These are phyloP conservation scores for Penicillium aurantiogriseum DNA, from an alignment of 2,329 filamentous ascomycete species.

Conservation along the genomic window DNA sequence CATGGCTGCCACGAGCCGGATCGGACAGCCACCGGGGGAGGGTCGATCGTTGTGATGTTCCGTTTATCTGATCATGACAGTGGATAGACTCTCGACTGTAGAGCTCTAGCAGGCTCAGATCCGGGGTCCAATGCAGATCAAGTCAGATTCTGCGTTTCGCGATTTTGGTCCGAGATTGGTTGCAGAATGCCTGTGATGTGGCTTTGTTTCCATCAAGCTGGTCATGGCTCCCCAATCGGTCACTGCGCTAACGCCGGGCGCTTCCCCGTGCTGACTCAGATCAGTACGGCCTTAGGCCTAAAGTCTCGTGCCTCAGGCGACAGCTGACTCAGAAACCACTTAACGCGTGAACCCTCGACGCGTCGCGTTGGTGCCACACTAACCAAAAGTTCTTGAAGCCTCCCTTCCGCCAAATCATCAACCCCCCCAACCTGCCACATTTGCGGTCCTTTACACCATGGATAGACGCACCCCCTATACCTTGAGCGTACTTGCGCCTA, in stretches of 20 bases:
- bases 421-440: constrained; percentile 19
- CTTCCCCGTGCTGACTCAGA: constrained; percentile 14
- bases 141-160: constrained; percentile 1
- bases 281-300: neutral
- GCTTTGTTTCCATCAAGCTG: constrained; percentile 20
- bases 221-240: constrained; percentile 31
- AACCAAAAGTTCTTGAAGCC: constrained; percentile 27
- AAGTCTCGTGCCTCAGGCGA: neutral
- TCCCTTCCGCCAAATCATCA: constrained; percentile 21
- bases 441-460: constrained; percentile 52
- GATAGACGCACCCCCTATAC: constrained; percentile 87
- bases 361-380: constrained; percentile 36
- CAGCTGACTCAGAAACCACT: constrained; percentile 33
- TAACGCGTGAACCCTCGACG: constrained; percentile 38
- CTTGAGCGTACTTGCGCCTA: constrained; percentile 73
- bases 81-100: constrained; percentile 19
- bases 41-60: constrained; percentile 26
- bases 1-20: constrained; percentile 51
- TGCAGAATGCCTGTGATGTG: constrained; percentile 24
- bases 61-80: constrained; percentile 40
- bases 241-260: constrained; percentile 23
- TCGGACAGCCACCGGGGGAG: constrained; percentile 33
- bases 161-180: constrained; percentile 2
- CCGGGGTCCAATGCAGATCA: constrained; percentile 1
- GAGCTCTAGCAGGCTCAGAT: constrained; percentile 7